Evolutionary conservation across 1,284 basidiomycete genomes (phyloP).

Genomic region (Cutaneotrichosporon sp.): DNA sequence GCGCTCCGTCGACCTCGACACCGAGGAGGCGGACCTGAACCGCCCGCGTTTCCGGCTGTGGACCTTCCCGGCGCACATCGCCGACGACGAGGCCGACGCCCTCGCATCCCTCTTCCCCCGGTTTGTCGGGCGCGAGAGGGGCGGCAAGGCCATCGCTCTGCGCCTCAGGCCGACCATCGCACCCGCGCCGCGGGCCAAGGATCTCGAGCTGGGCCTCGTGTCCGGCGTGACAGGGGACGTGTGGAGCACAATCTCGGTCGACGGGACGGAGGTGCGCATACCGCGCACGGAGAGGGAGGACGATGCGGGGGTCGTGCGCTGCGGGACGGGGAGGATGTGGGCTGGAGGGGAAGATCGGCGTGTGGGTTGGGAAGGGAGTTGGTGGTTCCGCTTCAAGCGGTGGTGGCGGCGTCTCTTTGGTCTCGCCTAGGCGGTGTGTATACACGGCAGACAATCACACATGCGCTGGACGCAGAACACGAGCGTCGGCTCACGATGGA

Average conservation of each 20-base stretch:
- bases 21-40: conserved; percentile 39
- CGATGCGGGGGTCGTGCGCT: conserved; percentile 32
- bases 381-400: conserved; percentile 38
- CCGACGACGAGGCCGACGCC: conserved; percentile 36
- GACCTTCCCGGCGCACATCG: conserved; percentile 40
- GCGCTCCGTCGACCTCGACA: background rate
- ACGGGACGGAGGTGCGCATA: conserved; percentile 19
- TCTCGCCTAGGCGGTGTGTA: conserved; percentile 5
- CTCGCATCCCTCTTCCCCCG: conserved; percentile 33
- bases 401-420: conserved; percentile 41
- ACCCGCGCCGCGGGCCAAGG: conserved; percentile 19
- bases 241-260: conserved; percentile 25
- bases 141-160: conserved; percentile 18
- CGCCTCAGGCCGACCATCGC: conserved; percentile 32
- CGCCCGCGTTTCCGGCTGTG: conserved; percentile 39
- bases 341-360: conserved; percentile 28
- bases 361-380: conserved; percentile 28
- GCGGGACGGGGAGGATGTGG: conserved; percentile 44
- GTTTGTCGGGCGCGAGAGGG: conserved; percentile 12
- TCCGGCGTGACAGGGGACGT: conserved; percentile 5
- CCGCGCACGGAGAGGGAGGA: conserved; percentile 26
- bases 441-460: too few relatives aligned
- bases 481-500: too few relatives aligned
- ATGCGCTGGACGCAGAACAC: too few relatives aligned
- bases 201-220: conserved; percentile 23